phyloP scores from a whole-genome alignment of 306 rosid genomes.

The Inga leiocalycina region DNA sequence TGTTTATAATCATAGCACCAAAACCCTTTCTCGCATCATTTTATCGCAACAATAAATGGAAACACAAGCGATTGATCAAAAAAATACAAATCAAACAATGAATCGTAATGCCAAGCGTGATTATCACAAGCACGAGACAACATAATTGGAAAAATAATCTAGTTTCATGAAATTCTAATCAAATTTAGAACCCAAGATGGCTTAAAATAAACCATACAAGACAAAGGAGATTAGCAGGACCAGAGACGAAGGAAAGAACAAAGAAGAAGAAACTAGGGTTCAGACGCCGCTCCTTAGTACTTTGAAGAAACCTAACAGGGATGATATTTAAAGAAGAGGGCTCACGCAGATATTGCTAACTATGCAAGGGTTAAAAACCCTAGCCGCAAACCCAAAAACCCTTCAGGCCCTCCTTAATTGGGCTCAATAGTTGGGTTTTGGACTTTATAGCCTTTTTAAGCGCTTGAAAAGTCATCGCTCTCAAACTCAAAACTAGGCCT shows the following conservation, averaged over 20 bases:
- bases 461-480: background rate
- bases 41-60: too few species aligned
- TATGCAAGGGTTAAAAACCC: background rate
- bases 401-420: background rate
- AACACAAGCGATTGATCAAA: background rate
- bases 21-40: background rate
- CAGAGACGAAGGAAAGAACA: background rate
- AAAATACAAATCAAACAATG: background rate
- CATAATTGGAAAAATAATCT: background rate
- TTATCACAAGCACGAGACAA: background rate
- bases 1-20: conserved; percentile 85
- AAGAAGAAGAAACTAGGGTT: background rate
- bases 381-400: background rate
- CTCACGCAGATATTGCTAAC: background rate
- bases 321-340: conserved; percentile 31
- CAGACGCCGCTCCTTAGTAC: background rate
- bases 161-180: background rate
- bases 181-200: too few species aligned
- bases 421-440: background rate
- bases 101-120: background rate
- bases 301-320: too few species aligned
- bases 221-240: background rate
- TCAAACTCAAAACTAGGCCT: background rate
- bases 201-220: too few species aligned
- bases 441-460: background rate